Evolutionary conservation across 192 early-diverging fungal genomes (phyloP).

Genomic region (Dimargaris verticillata): DNA sequence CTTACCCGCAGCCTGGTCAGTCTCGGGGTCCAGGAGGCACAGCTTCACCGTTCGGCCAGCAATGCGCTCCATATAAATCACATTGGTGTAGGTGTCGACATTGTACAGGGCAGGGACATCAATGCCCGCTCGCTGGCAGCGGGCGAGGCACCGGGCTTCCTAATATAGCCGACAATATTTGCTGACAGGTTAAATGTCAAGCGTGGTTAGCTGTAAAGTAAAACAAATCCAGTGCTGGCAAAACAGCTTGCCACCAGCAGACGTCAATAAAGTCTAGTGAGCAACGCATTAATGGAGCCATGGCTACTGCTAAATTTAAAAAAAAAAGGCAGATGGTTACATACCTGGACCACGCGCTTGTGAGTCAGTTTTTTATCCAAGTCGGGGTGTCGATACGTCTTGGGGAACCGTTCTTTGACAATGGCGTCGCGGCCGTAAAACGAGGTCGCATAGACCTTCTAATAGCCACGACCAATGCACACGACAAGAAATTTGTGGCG

Average conservation of each 20-base stretch:
- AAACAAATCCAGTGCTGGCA: background rate
- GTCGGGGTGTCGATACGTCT: constrained; percentile 78
- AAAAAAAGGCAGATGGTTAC: background rate
- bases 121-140: constrained; percentile 52
- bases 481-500: background rate
- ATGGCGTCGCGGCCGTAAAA: constrained; percentile 45
- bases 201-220: background rate
- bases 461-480: background rate
- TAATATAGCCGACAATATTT: constrained; percentile 11
- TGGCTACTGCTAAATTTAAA: background rate
- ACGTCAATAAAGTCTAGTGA: background rate
- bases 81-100: constrained; percentile 46
- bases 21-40: constrained; percentile 26
- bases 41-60: constrained; percentile 62
- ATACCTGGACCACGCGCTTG: constrained; percentile 48
- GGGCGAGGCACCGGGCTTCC: constrained; percentile 70
- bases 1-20: constrained; percentile 6
- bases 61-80: constrained; percentile 87
- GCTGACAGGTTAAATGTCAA: background rate
- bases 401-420: constrained; percentile 86
- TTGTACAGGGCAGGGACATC: constrained; percentile 69
- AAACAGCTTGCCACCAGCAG: background rate
- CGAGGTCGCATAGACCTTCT: constrained; percentile 60
- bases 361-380: constrained; percentile 74
- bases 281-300: background rate